Base-by-base conservation (phyloP, 2,329 filamentous ascomycete species). In the Emmonsiellopsis sp. region DNA sequence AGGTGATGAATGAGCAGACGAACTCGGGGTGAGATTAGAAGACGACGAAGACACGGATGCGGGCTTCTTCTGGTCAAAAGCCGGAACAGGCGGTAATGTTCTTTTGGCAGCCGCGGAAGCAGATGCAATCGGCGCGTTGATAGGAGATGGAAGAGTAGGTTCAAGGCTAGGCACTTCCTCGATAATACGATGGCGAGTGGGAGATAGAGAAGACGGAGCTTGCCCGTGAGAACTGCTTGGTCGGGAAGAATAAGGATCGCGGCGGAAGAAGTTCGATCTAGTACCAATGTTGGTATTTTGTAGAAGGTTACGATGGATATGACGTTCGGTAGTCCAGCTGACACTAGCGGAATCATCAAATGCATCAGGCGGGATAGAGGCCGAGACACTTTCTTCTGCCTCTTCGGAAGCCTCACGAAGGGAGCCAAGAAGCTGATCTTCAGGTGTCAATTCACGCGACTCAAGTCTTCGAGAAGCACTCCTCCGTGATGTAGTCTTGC, bases 361-460 rank as follows among this genome's bases (percentile, higher is more conserved):
- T 11, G 43, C 35, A 46, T 42, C 37, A 32, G 26, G 37, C 3
- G 38, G 11, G 11, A 11, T 20, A 30, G 38, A 42, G 13, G 13
- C 7, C 11, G 38, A 51, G 20, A 3, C n/a, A 26, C 20, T 26
- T 11, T 49, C 46, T n/a, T 49, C 46, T n/a, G 40, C 40, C 7
- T 42, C 40, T 49, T 49, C 46, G 26, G 58, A 58, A 35, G 55
- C 61, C 57, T 51, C 58, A 56, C 43, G 62, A 57, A 57, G 45
- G 43, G 48, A 55, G 52, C 50, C 58, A 53, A 54, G 57, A 57
- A 46, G 62, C 56, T 59, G 62, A 40, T 51, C 61, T 52, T 59
- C 61, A 46, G 54, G 64, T 7, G 61, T 59, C 47, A 42, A 10
- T 56, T 62, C 16, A 45, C 59, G 43, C 50, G 42, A 31, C 20